Conservation (phyloP, 2,329 filamentous ascomycete genomes). For the Akanthomyces lecanii region DNA sequence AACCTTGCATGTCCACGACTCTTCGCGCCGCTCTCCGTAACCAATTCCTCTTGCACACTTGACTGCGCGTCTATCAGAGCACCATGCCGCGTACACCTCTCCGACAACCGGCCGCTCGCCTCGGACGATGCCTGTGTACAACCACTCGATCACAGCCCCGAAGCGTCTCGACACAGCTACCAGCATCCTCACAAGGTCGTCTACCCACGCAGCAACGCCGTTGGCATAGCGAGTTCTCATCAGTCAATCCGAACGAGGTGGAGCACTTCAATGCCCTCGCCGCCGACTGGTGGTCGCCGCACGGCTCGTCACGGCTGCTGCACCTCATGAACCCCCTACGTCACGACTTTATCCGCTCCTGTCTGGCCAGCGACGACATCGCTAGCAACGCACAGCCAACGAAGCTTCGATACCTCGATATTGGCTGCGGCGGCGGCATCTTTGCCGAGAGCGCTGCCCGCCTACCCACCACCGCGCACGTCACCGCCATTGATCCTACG, state of each 20-base stretch:
- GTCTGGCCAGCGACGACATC: constrained; percentile 47
- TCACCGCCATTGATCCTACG: constrained; percentile 76
- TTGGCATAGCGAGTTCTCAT: constrained; percentile 44
- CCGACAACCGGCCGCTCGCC: background rate
- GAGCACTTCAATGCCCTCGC: constrained; percentile 93
- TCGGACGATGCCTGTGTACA: background rate
- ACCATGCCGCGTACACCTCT: background rate
- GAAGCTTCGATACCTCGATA: constrained; percentile 70
- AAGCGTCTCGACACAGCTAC: background rate
- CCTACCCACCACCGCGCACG: constrained; percentile 55
- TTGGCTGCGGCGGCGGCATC: constrained; percentile 94
- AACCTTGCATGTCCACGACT: background rate
- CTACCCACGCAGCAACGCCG: background rate
- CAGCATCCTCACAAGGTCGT: background rate
- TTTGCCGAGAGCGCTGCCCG: constrained; percentile 85
- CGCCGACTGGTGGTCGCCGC: constrained; percentile 93
- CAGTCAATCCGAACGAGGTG: constrained; percentile 84
- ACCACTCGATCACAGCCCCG: background rate
- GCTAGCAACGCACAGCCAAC: background rate
- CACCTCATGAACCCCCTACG: constrained; percentile 98
- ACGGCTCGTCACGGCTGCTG: constrained; percentile 84
- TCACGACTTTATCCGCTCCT: constrained; percentile 81
- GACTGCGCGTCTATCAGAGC: background rate
- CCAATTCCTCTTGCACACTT: background rate
- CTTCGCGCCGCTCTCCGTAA: background rate